Conservation (phyloP, 2,329 filamentous ascomycete genomes). For the Aspergillus sp. region DNA sequence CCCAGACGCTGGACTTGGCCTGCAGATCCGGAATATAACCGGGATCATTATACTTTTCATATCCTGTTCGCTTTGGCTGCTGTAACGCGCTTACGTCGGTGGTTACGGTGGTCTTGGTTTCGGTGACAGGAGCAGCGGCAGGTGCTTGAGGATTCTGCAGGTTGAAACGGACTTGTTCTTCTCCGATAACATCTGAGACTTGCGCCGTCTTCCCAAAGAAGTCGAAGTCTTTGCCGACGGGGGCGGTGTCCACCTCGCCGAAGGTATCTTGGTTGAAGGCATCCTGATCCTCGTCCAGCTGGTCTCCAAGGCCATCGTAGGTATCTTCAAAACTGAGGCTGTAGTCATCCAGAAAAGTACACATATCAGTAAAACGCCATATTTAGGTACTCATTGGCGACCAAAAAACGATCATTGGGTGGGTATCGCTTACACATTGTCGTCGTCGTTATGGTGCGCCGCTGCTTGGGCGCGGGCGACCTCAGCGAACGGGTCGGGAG, state of each 20-base stretch:
- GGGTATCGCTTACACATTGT: slow-evolving; percentile 58
- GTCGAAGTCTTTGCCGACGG: slow-evolving; percentile 90
- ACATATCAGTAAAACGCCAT: not conserved
- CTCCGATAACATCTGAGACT: slow-evolving; percentile 79
- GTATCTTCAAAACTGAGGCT: slow-evolving; percentile 93
- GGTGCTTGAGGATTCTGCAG: slow-evolving; percentile 64
- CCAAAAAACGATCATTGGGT: not conserved
- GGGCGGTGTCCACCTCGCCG: slow-evolving; percentile 51
- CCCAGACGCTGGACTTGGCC: slow-evolving; percentile 92
- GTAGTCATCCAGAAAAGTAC: slow-evolving; percentile 6
- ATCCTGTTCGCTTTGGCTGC: slow-evolving; percentile 74
- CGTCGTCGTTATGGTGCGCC: slow-evolving; percentile 54
- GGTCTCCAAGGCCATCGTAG: slow-evolving; percentile 89
- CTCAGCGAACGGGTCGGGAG: slow-evolving; percentile 85
- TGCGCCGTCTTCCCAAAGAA: slow-evolving; percentile 93
- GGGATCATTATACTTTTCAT: slow-evolving; percentile 85
- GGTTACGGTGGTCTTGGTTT: slow-evolving; percentile 34
- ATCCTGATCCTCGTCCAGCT: slow-evolving; percentile 88
- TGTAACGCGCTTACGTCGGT: slow-evolving; percentile 37
- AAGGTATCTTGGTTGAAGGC: slow-evolving; percentile 98
- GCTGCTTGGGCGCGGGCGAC: slow-evolving; percentile 61
- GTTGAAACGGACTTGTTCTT: slow-evolving; percentile 83
- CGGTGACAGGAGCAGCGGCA: slow-evolving; percentile 33
- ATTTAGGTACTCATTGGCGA: not conserved
- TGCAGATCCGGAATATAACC: slow-evolving; percentile 86